phyloP scores from a whole-genome alignment of 768 basidiomycete genomes.

The Hortiboletus campestris region DNA sequence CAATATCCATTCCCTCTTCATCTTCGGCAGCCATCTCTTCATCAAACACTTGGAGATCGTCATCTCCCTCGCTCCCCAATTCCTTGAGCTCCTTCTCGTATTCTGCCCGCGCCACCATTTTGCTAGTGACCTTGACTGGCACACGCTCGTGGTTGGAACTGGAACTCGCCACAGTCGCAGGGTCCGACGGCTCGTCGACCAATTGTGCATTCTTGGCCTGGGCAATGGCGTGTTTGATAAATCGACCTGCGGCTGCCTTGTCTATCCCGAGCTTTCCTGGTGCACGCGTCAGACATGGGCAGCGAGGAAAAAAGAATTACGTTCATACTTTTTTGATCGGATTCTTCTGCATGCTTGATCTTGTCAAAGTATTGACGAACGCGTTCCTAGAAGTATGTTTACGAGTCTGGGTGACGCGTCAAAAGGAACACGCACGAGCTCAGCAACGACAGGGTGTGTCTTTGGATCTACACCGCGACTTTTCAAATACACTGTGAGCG shows the following conservation, averaged over 20 bases:
- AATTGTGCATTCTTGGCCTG: constrained; percentile 45
- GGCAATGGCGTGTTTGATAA: constrained; percentile 81
- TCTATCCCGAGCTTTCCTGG: constrained; percentile 55
- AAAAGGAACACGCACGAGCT: constrained; percentile 35
- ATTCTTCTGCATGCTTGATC: constrained; percentile 71
- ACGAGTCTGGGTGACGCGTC: background rate
- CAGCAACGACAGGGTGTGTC: constrained; percentile 72
- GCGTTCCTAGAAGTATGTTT: constrained; percentile 50
- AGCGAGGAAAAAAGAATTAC: background rate
- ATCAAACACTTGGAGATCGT: constrained; percentile 38
- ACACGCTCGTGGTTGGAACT: constrained; percentile 29
- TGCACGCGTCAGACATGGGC: background rate
- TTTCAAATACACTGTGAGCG: constrained; percentile 69
- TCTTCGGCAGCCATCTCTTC: constrained; percentile 16
- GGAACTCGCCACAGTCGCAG: constrained; percentile 5
- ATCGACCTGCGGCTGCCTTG: constrained; percentile 75
- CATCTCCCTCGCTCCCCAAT: constrained; percentile 40
- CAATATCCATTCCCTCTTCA: constrained; percentile 8
- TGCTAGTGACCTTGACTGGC: constrained; percentile 60
- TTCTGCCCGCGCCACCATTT: constrained; percentile 68
- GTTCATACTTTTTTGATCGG: constrained; percentile 43
- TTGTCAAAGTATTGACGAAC: constrained; percentile 82
- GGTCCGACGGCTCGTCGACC: constrained; percentile 32
- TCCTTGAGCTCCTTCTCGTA: constrained; percentile 58
- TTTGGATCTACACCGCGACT: constrained; percentile 76